A percentile compares a stretch with the other conserved stretches of the same genome.
phyloP scores from a whole-genome alignment of 1,139 yeast species.

The Hyphopichia fennica region DNA sequence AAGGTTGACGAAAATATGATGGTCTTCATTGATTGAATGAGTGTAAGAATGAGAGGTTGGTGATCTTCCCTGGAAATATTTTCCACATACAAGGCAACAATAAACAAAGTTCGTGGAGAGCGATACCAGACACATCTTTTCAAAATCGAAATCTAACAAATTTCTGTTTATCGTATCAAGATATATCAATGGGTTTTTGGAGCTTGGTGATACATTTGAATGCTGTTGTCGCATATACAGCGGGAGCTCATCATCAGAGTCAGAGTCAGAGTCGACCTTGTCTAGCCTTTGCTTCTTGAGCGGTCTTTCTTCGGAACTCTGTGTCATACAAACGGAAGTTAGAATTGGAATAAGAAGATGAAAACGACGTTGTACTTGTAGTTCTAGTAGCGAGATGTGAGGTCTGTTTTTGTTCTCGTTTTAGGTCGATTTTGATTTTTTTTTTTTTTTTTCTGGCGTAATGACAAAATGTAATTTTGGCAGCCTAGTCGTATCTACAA shows the following conservation, averaged over 20 bases:
- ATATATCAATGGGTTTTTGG: slow-evolving; percentile 19
- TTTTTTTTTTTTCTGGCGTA: too few relatives aligned
- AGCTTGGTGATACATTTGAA: not conserved
- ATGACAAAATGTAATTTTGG: too few relatives aligned
- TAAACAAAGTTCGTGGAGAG: slow-evolving; percentile 62
- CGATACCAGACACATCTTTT: slow-evolving; percentile 64
- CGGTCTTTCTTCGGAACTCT: too few relatives aligned
- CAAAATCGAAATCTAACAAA: slow-evolving; percentile 68
- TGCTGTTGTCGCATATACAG: slow-evolving; percentile 1
- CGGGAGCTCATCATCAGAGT: slow-evolving; percentile 7
- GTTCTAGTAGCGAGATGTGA: too few relatives aligned
- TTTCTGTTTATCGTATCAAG: slow-evolving; percentile 57
- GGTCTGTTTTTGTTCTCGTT: too few relatives aligned
- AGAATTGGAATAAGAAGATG: too few relatives aligned
- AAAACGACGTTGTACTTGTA: too few relatives aligned
- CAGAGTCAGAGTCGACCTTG: not conserved
- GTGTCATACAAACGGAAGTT: too few relatives aligned
- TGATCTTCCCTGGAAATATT: slow-evolving; percentile 69
- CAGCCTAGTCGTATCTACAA: too few relatives aligned
- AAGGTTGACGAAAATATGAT: slow-evolving; percentile 63
- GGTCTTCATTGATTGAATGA: slow-evolving; percentile 63
- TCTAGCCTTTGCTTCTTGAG: too few relatives aligned
- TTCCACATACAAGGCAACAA: slow-evolving; percentile 75
- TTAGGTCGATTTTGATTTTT: too few relatives aligned
- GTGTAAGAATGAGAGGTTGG: slow-evolving; percentile 62